Evolutionary conservation across 495 filamentous ascomycete genomes (phyloP).

Genomic region (Schizothecium vesticola): DNA sequence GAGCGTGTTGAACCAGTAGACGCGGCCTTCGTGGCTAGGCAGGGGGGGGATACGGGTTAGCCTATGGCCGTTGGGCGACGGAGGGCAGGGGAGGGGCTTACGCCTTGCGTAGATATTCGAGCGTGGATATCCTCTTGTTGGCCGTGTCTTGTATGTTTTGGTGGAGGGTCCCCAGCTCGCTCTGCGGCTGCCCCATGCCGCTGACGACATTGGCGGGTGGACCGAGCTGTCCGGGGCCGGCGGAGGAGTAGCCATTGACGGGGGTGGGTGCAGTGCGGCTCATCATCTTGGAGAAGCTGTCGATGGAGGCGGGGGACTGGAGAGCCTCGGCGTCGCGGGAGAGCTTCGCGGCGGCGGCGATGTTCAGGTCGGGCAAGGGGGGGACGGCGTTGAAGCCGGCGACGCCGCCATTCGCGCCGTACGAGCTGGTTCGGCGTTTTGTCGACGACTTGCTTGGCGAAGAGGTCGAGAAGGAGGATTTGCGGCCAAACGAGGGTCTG

Average conservation of each 20-base stretch:
- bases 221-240: conserved; percentile 25
- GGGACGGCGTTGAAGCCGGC: conserved; percentile 27
- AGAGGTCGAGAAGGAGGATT: conserved; percentile 38
- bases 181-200: conserved; percentile 22
- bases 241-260: conserved; percentile 24
- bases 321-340: conserved; percentile 29
- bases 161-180: conserved; percentile 46
- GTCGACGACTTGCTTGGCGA: conserved; percentile 20
- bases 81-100: conserved; percentile 38
- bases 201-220: conserved; percentile 27
- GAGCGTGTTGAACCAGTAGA: conserved; percentile 97
- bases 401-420: conserved; percentile 14
- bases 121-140: conserved; percentile 89
- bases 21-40: conserved; percentile 76
- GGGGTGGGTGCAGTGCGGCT: conserved; percentile 31
- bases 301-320: conserved; percentile 29
- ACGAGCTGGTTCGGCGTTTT: conserved; percentile 36
- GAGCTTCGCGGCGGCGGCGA: conserved; percentile 37
- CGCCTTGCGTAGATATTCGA: conserved; percentile 91
- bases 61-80: neutral
- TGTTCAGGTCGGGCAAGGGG: conserved; percentile 31
- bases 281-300: conserved; percentile 42
- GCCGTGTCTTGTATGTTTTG: conserved; percentile 86
- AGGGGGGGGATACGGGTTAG: conserved; percentile 18
- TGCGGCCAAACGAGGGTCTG: conserved; percentile 41